A percentile compares a stretch with the other conserved stretches of the same genome.
Conservation (phyloP, 331 rosid genomes). For the Saraca asoca region DNA sequence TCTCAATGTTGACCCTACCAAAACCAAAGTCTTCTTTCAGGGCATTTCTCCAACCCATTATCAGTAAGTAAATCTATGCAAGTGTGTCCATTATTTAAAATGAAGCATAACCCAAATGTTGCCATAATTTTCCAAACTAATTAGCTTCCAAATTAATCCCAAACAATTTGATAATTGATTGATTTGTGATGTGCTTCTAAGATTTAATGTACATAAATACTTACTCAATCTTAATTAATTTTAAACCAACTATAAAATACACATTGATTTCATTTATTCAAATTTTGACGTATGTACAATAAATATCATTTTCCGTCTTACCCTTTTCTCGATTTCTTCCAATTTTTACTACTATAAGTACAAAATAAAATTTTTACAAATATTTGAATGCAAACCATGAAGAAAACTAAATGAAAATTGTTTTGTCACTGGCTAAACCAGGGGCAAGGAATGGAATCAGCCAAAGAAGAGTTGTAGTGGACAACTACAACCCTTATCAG, state of each 20-base stretch:
- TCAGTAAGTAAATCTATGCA: slow-evolving; percentile 53
- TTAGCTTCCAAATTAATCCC: no score
- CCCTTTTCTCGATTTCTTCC: background rate
- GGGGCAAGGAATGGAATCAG: slow-evolving; percentile 86
- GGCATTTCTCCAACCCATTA: slow-evolving; percentile 95
- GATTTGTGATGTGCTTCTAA: no score
- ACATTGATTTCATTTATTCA: no score
- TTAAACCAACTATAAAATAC: no score
- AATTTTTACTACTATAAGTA: background rate
- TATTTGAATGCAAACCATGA: background rate
- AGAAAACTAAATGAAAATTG: background rate
- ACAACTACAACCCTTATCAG: slow-evolving; percentile 57
- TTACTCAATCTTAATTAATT: no score
- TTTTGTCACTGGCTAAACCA: slow-evolving; percentile 22
- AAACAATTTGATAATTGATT: no score
- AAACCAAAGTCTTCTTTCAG: slow-evolving; percentile 81
- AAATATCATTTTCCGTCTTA: no score
- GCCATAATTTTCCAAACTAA: no score
- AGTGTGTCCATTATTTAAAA: background rate
- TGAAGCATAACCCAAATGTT: no score
- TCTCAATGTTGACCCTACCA: slow-evolving; percentile 60
- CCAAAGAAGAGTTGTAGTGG: slow-evolving; percentile 76
- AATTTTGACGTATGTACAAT: no score
- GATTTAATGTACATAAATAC: no score
- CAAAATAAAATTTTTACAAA: no score